Evolutionary conservation across 2,329 filamentous ascomycete species (phyloP).

Genomic region (Cytospora chrysosperma): DNA sequence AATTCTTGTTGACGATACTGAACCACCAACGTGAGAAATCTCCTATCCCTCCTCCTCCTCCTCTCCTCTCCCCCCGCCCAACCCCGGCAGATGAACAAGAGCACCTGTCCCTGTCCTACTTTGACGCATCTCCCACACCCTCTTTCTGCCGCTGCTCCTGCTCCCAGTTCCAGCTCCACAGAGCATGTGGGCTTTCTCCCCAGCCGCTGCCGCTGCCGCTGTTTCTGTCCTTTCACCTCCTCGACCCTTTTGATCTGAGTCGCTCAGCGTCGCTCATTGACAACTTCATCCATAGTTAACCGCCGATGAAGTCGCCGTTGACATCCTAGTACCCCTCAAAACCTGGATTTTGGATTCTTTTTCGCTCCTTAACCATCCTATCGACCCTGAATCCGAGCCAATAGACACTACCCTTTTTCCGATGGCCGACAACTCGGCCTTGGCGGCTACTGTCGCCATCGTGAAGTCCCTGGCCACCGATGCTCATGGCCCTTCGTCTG

Average conservation of each 20-base stretch:
- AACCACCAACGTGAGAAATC: constrained; percentile 14
- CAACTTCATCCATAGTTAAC: constrained; percentile 3
- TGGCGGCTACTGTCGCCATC: constrained; percentile 54
- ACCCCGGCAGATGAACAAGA: neutral
- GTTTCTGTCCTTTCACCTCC: constrained; percentile 14
- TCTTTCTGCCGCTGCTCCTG: constrained; percentile 14
- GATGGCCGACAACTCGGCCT: constrained; percentile 56
- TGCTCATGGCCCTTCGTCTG: constrained; percentile 38
- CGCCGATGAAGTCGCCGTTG: constrained; percentile 20
- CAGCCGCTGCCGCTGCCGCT: constrained; percentile 15
- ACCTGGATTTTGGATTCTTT: constrained; percentile 9
- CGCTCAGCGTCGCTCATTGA: constrained; percentile 21
- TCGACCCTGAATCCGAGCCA: constrained; percentile 15
- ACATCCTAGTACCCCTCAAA: constrained; percentile 12
- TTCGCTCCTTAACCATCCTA: constrained; percentile 13
- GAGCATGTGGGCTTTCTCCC: constrained; percentile 16
- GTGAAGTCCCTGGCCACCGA: constrained; percentile 52
- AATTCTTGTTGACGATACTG: neutral
- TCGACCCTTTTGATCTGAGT: constrained; percentile 14
- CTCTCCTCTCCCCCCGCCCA: too few relatives aligned
- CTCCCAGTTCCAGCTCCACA: constrained; percentile 8
- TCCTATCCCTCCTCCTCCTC: neutral
- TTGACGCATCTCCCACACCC: neutral
- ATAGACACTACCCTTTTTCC: constrained; percentile 4
- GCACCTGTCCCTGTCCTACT: neutral